Percentiles rank a stretch among this genome's conserved stretches.
These are phyloP conservation scores for Fraxinus xanthoxyloides DNA, from an alignment of 305 asterid genomes.

Conservation along the genomic window DNA sequence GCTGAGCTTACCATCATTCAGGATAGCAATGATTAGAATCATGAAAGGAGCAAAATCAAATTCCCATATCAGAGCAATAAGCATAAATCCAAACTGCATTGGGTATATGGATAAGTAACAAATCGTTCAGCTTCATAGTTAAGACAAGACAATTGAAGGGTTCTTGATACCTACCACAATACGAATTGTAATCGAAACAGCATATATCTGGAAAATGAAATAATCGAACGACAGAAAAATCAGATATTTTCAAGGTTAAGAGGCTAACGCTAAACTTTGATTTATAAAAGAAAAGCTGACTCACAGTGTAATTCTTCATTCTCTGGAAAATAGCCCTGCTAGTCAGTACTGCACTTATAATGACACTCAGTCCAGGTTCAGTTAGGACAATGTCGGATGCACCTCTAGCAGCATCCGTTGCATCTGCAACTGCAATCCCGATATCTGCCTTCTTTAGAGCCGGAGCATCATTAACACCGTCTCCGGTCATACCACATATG, in stretches of 20 bases:
- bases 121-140: background rate
- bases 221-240: background rate
- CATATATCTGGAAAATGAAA: constrained; percentile 49
- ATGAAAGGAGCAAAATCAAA: constrained; percentile 84
- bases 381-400: constrained; percentile 80
- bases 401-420: constrained; percentile 84
- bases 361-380: constrained; percentile 79
- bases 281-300: constrained; percentile 7
- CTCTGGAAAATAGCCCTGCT: constrained; percentile 88
- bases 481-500: constrained; percentile 85
- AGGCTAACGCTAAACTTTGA: background rate
- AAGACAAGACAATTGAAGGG: background rate
- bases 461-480: constrained; percentile 88
- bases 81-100: constrained; percentile 80
- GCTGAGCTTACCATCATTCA: constrained; percentile 65
- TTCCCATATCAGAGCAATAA: constrained; percentile 73
- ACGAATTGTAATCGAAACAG: constrained; percentile 64
- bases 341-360: constrained; percentile 75
- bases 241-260: background rate
- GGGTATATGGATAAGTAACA: background rate
- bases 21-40: constrained; percentile 84
- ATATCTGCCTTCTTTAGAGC: constrained; percentile 83
- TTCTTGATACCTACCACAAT: constrained; percentile 46
- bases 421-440: constrained; percentile 88
- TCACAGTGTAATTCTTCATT: constrained; percentile 76